Evolutionary conservation across 2,329 filamentous ascomycete species (phyloP).

Genomic region (Monosporascus cannonballus): DNA sequence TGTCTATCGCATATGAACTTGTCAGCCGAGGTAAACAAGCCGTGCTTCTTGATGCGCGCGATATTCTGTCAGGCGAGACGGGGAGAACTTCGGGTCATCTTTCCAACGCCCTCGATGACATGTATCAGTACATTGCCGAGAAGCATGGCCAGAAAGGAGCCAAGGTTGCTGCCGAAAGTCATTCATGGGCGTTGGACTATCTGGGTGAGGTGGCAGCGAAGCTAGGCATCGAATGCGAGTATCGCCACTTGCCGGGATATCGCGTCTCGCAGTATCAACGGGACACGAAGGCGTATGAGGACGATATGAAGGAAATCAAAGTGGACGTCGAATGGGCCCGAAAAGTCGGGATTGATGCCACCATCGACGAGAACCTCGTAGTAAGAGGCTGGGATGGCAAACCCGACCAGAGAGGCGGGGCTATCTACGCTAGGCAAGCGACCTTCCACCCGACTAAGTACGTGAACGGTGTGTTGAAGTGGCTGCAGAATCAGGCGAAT

Average conservation of each 20-base stretch:
- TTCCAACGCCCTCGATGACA: conserved; percentile 47
- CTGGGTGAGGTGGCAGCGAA: conserved; percentile 43
- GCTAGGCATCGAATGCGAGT: conserved; percentile 50
- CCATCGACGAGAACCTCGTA: conserved; percentile 36
- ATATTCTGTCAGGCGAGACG: conserved; percentile 47
- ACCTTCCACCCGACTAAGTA: conserved; percentile 54
- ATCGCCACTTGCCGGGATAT: conserved; percentile 42
- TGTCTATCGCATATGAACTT: conserved; percentile 47
- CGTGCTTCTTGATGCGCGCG: conserved; percentile 46
- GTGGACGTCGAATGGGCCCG: conserved; percentile 38
- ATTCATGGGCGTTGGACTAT: conserved; percentile 45
- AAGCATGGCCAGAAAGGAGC: conserved; percentile 47
- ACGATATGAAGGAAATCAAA: conserved; percentile 38
- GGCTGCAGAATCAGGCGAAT: conserved; percentile 43
- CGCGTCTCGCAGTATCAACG: conserved; percentile 42
- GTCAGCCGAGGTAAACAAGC: conserved; percentile 43
- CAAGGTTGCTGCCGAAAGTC: conserved; percentile 43
- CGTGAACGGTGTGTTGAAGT: conserved; percentile 43
- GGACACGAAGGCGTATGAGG: conserved; percentile 33
- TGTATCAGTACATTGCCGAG: conserved; percentile 42
- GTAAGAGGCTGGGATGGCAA: conserved; percentile 46
- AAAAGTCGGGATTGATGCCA: conserved; percentile 35
- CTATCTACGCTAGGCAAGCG: conserved; percentile 41
- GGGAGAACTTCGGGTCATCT: conserved; percentile 49
- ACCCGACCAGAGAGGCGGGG: conserved; percentile 44